Percentiles rank a stretch among this genome's conserved stretches.
These are phyloP conservation scores for Phaeolepiota aurea DNA, from an alignment of 768 basidiomycete species.

Conservation along the genomic window DNA sequence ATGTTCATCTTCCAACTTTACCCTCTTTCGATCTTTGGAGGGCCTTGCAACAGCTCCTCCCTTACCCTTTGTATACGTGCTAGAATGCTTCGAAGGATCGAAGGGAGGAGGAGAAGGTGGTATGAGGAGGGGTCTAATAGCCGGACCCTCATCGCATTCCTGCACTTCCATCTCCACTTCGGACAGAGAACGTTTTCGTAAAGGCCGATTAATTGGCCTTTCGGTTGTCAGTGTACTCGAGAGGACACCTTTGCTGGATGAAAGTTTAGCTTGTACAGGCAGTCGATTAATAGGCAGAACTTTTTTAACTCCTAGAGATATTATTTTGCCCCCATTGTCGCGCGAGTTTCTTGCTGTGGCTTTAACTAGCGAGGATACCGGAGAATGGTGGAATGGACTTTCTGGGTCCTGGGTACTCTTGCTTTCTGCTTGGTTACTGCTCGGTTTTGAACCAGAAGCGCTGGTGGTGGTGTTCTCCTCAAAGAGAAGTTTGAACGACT, in stretches of 20 bases:
- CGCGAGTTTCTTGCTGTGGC: not conserved
- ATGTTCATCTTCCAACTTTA: constrained; percentile 23
- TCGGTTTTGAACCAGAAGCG: too few species aligned
- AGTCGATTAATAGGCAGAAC: not conserved
- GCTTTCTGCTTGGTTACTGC: constrained; percentile 13
- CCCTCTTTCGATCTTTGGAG: constrained; percentile 30
- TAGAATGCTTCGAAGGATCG: constrained; percentile 13
- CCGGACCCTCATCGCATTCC: constrained; percentile 8
- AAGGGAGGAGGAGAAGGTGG: constrained; percentile 65
- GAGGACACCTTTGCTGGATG: not conserved
- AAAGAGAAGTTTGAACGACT: constrained; percentile 62
- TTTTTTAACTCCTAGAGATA: not conserved
- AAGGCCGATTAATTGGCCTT: constrained; percentile 6
- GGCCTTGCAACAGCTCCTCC: constrained; percentile 26
- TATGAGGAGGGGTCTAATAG: constrained; percentile 26
- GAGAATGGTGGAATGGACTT: not conserved
- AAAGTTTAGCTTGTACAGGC: not conserved
- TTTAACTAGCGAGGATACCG: not conserved
- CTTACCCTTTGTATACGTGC: constrained; percentile 18
- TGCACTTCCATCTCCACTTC: constrained; percentile 19
- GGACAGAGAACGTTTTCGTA: constrained; percentile 36
- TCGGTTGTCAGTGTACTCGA: not conserved
- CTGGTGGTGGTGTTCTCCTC: constrained; percentile 33
- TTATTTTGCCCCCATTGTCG: not conserved
- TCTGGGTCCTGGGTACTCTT: constrained; percentile 2